phyloP scores from a whole-genome alignment of 345 rosid species.

The Nephelium lappaceum region DNA sequence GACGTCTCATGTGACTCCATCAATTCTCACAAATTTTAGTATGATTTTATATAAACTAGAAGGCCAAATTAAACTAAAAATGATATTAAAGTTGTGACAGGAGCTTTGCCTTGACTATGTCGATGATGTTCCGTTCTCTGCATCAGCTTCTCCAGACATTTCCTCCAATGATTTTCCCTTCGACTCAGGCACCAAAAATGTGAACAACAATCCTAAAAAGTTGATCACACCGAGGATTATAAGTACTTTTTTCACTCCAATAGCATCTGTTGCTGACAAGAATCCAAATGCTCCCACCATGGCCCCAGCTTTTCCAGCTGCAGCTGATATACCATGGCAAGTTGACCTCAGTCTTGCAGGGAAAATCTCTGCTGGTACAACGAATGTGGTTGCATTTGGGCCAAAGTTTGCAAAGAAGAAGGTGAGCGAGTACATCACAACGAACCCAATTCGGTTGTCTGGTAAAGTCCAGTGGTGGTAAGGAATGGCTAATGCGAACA shows the following conservation, averaged over 20 bases:
- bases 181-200: slow-evolving; percentile 48
- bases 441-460: slow-evolving; percentile 52
- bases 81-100: background rate
- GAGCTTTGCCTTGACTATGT: background rate
- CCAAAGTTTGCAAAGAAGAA: slow-evolving; percentile 85
- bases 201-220: slow-evolving; percentile 42
- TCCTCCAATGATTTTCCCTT: slow-evolving; percentile 67
- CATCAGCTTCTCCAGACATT: slow-evolving; percentile 50
- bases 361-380: slow-evolving; percentile 78
- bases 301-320: slow-evolving; percentile 70
- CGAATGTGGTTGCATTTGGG: slow-evolving; percentile 79
- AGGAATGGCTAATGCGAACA: slow-evolving; percentile 67
- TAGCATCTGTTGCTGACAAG: slow-evolving; percentile 28
- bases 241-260: slow-evolving; percentile 51
- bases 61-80: slow-evolving; percentile 13
- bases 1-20: background rate
- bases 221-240: slow-evolving; percentile 43
- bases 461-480: slow-evolving; percentile 70
- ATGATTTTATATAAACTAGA: background rate
- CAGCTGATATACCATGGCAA: slow-evolving; percentile 82
- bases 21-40: background rate
- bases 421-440: slow-evolving; percentile 59
- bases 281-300: slow-evolving; percentile 79
- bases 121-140: slow-evolving; percentile 22
- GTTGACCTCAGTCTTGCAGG: slow-evolving; percentile 79